phyloP scores from a whole-genome alignment of 2,329 filamentous ascomycete genomes.

The Teratosphaeriaceae sp. region DNA sequence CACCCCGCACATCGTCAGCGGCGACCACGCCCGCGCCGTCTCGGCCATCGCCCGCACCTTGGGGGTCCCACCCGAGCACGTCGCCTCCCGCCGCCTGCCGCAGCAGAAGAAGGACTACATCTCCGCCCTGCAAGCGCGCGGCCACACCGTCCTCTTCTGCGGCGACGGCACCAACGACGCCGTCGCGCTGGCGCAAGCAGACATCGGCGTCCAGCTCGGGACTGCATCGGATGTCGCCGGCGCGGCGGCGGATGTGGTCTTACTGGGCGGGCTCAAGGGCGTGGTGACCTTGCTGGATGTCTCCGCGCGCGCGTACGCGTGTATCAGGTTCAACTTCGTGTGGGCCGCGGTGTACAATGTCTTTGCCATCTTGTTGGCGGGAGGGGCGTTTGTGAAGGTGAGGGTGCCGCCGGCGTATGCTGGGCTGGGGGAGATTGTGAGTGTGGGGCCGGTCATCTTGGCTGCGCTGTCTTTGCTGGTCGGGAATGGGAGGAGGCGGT shows the following conservation, averaged over 20 bases:
- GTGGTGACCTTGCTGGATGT: constrained; percentile 54
- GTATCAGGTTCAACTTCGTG: constrained; percentile 57
- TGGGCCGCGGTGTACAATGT: constrained; percentile 68
- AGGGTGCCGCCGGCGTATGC: constrained; percentile 58
- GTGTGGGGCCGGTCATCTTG: constrained; percentile 62
- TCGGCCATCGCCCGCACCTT: constrained; percentile 40
- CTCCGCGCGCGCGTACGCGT: constrained; percentile 33
- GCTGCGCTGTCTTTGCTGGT: constrained; percentile 44
- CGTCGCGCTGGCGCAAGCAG: constrained; percentile 62
- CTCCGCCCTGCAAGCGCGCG: constrained; percentile 1
- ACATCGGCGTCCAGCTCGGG: constrained; percentile 64
- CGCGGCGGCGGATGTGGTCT: constrained; percentile 61
- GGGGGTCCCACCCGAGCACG: constrained; percentile 33
- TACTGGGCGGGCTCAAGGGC: constrained; percentile 50
- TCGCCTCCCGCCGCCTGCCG: constrained; percentile 44
- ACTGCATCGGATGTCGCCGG: constrained; percentile 58
- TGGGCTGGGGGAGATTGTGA: constrained; percentile 66
- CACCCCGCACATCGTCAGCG: constrained; percentile 49
- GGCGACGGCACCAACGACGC: constrained; percentile 80
- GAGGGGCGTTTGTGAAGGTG: constrained; percentile 53
- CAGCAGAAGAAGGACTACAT: constrained; percentile 39
- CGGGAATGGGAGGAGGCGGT: too few species aligned
- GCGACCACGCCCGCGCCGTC: constrained; percentile 48
- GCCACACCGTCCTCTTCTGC: constrained; percentile 58
- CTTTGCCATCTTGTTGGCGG: constrained; percentile 59